phyloP scores from a whole-genome alignment of 176 grass and related monocot species.

The Triticum dicoccoides region DNA sequence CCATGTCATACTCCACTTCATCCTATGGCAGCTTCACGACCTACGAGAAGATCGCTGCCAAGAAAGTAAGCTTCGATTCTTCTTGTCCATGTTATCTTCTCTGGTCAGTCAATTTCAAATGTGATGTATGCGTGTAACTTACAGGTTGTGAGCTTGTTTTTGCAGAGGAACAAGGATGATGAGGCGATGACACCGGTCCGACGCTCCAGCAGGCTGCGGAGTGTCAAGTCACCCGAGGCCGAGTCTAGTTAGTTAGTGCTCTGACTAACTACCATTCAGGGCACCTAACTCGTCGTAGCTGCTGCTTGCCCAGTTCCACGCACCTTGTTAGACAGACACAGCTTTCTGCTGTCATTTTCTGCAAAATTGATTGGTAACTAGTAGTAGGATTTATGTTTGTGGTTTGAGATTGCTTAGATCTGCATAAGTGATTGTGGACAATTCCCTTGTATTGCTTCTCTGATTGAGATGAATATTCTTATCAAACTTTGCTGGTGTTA shows the following conservation, averaged over 20 bases:
- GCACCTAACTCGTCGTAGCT: slow-evolving; percentile 29
- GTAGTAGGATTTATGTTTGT: neutral
- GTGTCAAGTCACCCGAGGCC: slow-evolving; percentile 45
- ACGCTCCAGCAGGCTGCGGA: slow-evolving; percentile 74
- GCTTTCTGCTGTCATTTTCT: slow-evolving; percentile 52
- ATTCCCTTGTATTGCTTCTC: neutral
- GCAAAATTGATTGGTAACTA: neutral
- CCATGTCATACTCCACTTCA: slow-evolving; percentile 37
- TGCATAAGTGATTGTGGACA: slow-evolving; percentile 26
- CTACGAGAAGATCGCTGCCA: slow-evolving; percentile 69
- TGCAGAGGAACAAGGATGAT: slow-evolving; percentile 56
- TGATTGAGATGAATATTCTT: neutral
- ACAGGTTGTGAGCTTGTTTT: neutral
- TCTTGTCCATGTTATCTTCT: neutral
- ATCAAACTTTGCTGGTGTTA: neutral
- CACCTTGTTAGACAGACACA: slow-evolving; percentile 27
- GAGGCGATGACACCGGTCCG: slow-evolving; percentile 83
- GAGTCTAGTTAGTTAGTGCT: neutral
- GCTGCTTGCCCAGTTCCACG: neutral
- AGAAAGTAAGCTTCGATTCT: slow-evolving; percentile 51
- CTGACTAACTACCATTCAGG: slow-evolving; percentile 23
- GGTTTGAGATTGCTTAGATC: neutral
- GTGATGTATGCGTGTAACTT: neutral
- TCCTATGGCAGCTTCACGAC: slow-evolving; percentile 86
- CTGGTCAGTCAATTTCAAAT: neutral